Evolutionary conservation across 441 rosid genomes (phyloP), one percentile per base, ranked within the genome.

Genomic region (Gossypium davidsonii): DNA sequence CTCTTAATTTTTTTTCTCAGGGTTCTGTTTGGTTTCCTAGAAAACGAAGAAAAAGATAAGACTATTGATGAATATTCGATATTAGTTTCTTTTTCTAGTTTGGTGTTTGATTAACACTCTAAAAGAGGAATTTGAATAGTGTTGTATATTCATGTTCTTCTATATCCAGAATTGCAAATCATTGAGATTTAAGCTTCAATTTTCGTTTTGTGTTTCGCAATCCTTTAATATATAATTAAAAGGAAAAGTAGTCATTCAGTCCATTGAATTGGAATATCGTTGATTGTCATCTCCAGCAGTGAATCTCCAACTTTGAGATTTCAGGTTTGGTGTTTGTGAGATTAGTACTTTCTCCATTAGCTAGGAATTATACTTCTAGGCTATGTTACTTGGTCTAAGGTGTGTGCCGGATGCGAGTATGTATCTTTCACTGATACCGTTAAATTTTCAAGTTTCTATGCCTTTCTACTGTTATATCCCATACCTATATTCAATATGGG

Each of bases 21-120:
- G 71, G 49, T 63, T 68, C 62, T n/a, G 28, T 71, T 18, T 65
- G 55, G 17, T 71, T 78, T 51, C 48, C 61, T 11, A 37, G 77
- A 70, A 56, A 57, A 48, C 3, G 37, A 34, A 26, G 14, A 23
- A 52, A 3, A 37, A 18, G 8, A n/a, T 11, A 48, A 48, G 17
- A 48, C 17, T 48, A 14, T 48, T 12, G 52, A 48, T 48, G 20
- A 14, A 5, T 14, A 59, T 14, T n/a, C 11, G 15, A 59, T 28
- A n/a, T 31, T 28, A 14, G 11, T 46, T 46, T 46, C n/a, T 46
- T 46, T 46, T 12, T 12, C 15, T 15, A 31, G 3, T 31, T 31
- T 58, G 14, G 63, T 57, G 15, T 57, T 57, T 10, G n/a, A 23
- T 21, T 21, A 23, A 26, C 8, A 23, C 25, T 57, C 11, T 57